Conservation (phyloP, 2,329 filamentous ascomycete species). For the Cordyceps militaris region DNA sequence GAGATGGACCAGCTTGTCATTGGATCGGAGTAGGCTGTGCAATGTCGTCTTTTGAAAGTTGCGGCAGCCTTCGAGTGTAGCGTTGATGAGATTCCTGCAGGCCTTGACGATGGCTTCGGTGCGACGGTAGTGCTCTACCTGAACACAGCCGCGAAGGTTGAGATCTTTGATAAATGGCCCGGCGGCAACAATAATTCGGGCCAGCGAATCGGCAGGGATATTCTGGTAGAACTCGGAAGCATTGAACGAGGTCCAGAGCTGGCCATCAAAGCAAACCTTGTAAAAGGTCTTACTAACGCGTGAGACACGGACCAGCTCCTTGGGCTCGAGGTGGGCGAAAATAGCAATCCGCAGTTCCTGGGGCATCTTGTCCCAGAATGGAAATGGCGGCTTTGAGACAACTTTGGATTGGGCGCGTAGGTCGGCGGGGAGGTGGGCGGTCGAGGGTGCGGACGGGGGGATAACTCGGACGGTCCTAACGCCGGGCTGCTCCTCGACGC, state of each 20-base stretch:
- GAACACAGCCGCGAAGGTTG: slow-evolving; percentile 85
- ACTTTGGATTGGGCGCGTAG: slow-evolving; percentile 27
- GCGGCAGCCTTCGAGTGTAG: slow-evolving; percentile 81
- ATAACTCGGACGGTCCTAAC: slow-evolving; percentile 46
- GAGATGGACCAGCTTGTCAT: slow-evolving; percentile 70
- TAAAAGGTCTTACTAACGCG: slow-evolving; percentile 73
- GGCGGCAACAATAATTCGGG: slow-evolving; percentile 76
- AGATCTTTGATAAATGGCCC: slow-evolving; percentile 87
- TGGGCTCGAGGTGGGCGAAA: slow-evolving; percentile 68
- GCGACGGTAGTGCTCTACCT: slow-evolving; percentile 75
- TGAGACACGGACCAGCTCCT: slow-evolving; percentile 73
- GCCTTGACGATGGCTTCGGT: slow-evolving; percentile 71
- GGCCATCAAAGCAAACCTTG: slow-evolving; percentile 83
- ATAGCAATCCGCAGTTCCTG: slow-evolving; percentile 75
- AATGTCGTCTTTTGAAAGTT: slow-evolving; percentile 75
- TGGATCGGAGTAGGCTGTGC: slow-evolving; percentile 66
- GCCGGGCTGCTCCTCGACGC: slow-evolving; percentile 41
- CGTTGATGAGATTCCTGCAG: slow-evolving; percentile 80
- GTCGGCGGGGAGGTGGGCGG: slow-evolving; percentile 58
- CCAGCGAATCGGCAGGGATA: slow-evolving; percentile 75
- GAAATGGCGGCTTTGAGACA: slow-evolving; percentile 35
- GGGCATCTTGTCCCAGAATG: slow-evolving; percentile 77
- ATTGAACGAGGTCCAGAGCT: slow-evolving; percentile 83
- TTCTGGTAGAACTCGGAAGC: slow-evolving; percentile 79
- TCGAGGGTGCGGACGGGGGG: slow-evolving; percentile 33